Percentiles rank a stretch among this genome's conserved stretches.
Evolutionary conservation across 1,139 yeast species (phyloP).

Genomic region (Pichia sp.): DNA sequence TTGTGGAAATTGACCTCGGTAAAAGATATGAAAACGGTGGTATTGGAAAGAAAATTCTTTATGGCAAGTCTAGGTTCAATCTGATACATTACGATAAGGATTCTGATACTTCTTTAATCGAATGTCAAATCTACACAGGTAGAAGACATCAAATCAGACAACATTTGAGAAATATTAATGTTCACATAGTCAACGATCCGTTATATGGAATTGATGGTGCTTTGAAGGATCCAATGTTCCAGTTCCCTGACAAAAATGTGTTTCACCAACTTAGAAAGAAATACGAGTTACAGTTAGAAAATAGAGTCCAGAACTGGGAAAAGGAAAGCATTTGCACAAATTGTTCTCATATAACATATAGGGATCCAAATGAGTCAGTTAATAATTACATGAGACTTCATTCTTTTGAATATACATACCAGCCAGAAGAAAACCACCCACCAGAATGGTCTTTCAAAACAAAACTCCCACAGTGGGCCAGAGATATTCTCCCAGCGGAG

Average conservation of each 20-base stretch:
- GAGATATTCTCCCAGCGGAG: conserved; percentile 7
- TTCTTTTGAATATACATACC: conserved; percentile 41
- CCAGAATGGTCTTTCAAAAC: conserved; percentile 31
- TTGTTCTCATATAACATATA: conserved; percentile 43
- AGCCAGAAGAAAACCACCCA: neutral
- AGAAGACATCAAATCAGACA: conserved; percentile 78
- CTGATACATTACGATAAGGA: conserved; percentile 33
- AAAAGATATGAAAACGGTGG: conserved; percentile 27
- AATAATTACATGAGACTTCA: conserved; percentile 51
- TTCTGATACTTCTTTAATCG: conserved; percentile 49
- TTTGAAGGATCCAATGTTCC: conserved; percentile 11
- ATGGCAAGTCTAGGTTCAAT: conserved; percentile 41
- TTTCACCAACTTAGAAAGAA: conserved; percentile 10
- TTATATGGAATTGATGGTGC: conserved; percentile 40
- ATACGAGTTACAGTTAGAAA: conserved; percentile 6
- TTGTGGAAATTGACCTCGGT: conserved; percentile 21
- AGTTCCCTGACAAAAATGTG: conserved; percentile 18
- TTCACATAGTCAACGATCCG: conserved; percentile 68
- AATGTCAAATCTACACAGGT: conserved; percentile 67
- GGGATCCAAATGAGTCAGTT: conserved; percentile 36
- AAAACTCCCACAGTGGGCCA: conserved; percentile 39
- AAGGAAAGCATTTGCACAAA: conserved; percentile 37
- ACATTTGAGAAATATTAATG: conserved; percentile 58
- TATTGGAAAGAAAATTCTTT: conserved; percentile 21
- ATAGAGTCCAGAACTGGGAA: conserved; percentile 9